Conservation (phyloP, 2,329 filamentous ascomycete genomes). For the Trichoderma afroharzianum region DNA sequence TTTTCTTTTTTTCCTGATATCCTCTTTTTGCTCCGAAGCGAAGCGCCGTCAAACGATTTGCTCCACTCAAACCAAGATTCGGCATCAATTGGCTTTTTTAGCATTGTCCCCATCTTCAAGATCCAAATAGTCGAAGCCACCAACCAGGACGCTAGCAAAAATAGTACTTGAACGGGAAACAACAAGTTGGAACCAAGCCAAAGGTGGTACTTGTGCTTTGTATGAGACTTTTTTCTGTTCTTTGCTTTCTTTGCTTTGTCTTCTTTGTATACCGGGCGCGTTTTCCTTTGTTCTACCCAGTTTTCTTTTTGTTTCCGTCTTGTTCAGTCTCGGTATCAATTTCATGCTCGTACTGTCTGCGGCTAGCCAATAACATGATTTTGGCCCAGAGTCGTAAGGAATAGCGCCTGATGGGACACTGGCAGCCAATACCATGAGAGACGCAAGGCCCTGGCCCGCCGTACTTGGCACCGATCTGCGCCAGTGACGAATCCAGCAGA, state of each 20-base stretch:
- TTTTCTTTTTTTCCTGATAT: neutral
- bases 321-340: neutral
- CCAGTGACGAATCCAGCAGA: conserved; percentile 14
- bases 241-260: neutral
- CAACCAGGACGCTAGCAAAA: neutral
- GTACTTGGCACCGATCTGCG: conserved; percentile 9
- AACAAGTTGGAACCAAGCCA: neutral
- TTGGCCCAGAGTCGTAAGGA: neutral
- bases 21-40: neutral
- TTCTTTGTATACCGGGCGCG: neutral
- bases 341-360: neutral
- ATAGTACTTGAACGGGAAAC: neutral
- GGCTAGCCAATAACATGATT: neutral
- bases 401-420: neutral
- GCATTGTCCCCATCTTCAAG: neutral
- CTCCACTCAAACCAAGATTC: neutral
- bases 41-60: neutral
- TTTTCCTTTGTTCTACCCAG: neutral
- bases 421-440: neutral
- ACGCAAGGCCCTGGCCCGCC: neutral
- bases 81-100: neutral
- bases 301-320: neutral
- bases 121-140: neutral
- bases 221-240: neutral
- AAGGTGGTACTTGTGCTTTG: neutral